phyloP scores from a whole-genome alignment of 2,329 filamentous ascomycete species.

The Sclerotinia spermophila region DNA sequence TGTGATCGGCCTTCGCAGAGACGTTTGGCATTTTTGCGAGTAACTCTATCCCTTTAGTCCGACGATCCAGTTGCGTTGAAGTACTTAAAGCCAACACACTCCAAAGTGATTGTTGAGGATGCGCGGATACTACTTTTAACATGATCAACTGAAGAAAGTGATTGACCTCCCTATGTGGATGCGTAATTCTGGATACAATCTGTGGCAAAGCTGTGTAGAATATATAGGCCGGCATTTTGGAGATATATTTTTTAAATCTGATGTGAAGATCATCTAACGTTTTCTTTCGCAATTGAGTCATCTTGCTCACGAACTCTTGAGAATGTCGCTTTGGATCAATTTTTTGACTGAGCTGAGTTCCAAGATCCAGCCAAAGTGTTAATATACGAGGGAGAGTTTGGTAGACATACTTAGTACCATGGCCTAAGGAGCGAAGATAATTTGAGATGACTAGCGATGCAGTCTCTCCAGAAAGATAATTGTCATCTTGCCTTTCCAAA shows the following conservation, averaged over 20 bases:
- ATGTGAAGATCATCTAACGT: slow-evolving; percentile 67
- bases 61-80: slow-evolving; percentile 69
- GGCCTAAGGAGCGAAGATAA: slow-evolving; percentile 80
- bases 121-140: slow-evolving; percentile 75
- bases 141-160: slow-evolving; percentile 75
- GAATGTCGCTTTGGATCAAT: slow-evolving; percentile 46
- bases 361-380: slow-evolving; percentile 92
- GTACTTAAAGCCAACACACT: slow-evolving; percentile 83
- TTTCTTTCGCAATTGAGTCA: slow-evolving; percentile 55
- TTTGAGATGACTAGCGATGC: slow-evolving; percentile 91
- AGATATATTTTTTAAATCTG: slow-evolving; percentile 76
- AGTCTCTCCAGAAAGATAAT: slow-evolving; percentile 75
- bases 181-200: slow-evolving; percentile 91
- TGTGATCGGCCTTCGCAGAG: slow-evolving; percentile 50
- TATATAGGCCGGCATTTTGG: slow-evolving; percentile 67
- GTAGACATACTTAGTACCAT: slow-evolving; percentile 92
- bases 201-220: slow-evolving; percentile 85
- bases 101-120: slow-evolving; percentile 92
- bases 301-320: slow-evolving; percentile 49
- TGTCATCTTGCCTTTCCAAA: slow-evolving; percentile 70
- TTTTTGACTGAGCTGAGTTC: slow-evolving; percentile 65
- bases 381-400: slow-evolving; percentile 89
- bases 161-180: slow-evolving; percentile 75
- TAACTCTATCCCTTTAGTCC: slow-evolving; percentile 50
- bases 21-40: slow-evolving; percentile 46